Evolutionary conservation across 2,329 filamentous ascomycete species (phyloP).

Genomic region (Arthrobotrys sphaeroides): DNA sequence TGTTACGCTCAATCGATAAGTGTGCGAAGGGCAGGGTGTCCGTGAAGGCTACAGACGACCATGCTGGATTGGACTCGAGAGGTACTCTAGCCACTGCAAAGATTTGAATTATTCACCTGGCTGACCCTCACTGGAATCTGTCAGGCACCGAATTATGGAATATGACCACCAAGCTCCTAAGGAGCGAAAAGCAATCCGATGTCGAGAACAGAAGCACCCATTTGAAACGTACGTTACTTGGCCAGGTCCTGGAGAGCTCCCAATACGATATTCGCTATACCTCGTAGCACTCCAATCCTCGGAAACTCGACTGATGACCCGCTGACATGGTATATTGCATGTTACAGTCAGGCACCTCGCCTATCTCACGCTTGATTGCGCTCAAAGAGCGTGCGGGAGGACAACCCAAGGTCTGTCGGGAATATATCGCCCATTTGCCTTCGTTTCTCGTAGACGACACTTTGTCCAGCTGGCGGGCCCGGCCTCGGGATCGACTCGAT

Average conservation of each 20-base stretch:
- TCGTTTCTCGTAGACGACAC: background rate
- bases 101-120: background rate
- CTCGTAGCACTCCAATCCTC: background rate
- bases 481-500: conserved; percentile 19
- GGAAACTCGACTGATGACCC: background rate
- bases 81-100: background rate
- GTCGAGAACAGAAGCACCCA: conserved; percentile 9
- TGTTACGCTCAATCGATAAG: conserved; percentile 19
- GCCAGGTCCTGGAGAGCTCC: background rate
- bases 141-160: conserved; percentile 45
- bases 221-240: conserved; percentile 37
- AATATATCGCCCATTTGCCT: background rate
- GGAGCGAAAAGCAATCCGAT: conserved; percentile 22
- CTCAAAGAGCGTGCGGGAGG: conserved; percentile 48
- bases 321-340: conserved; percentile 4
- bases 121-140: conserved; percentile 15
- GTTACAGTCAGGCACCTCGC: conserved; percentile 45
- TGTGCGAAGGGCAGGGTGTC: conserved; percentile 38
- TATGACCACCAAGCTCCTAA: conserved; percentile 54
- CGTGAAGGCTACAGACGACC: conserved; percentile 32
- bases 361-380: conserved; percentile 48
- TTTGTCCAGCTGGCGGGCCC: background rate
- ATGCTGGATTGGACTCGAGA: conserved; percentile 41
- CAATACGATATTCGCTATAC: background rate
- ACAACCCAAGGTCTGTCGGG: conserved; percentile 38